Conservation (phyloP, 176 grass and related monocot species). For the Zizania latifolia region DNA sequence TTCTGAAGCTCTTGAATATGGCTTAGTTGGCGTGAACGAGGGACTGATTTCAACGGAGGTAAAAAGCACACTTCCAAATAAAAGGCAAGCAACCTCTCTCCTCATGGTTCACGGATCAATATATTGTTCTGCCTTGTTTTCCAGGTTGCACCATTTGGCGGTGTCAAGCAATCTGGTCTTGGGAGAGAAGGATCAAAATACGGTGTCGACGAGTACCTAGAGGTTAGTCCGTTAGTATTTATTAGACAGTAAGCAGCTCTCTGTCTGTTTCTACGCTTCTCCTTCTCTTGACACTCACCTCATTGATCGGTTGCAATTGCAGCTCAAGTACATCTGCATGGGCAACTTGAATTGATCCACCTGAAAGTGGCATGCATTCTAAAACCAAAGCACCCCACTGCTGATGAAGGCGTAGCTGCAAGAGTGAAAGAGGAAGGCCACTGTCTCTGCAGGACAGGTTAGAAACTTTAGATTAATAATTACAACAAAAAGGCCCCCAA, state of each 20-base stretch:
- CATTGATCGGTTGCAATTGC: constrained; percentile 12
- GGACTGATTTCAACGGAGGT: constrained; percentile 93
- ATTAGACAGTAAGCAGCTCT: background rate
- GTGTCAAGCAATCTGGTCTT: constrained; percentile 89
- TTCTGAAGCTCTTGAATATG: constrained; percentile 90
- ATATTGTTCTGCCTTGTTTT: background rate
- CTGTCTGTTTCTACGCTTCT: background rate
- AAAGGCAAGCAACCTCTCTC: background rate
- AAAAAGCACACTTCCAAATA: background rate
- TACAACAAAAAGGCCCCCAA: background rate
- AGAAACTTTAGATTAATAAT: constrained; percentile 3
- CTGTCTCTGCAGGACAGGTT: background rate
- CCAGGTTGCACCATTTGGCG: constrained; percentile 90
- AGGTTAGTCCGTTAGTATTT: constrained; percentile 62
- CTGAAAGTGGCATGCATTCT: background rate
- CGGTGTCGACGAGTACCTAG: constrained; percentile 77
- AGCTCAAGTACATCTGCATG: constrained; percentile 98
- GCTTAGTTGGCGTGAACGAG: constrained; percentile 91
- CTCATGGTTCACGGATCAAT: background rate
- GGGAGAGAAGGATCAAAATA: constrained; percentile 97
- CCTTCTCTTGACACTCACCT: background rate
- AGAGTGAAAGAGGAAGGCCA: background rate
- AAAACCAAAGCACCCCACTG: background rate
- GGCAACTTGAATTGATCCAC: constrained; percentile 50
- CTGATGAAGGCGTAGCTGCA: background rate